These are phyloP conservation scores for Camptophora hylomeconis DNA, from an alignment of 2,329 filamentous ascomycete species.

Conservation along the genomic window DNA sequence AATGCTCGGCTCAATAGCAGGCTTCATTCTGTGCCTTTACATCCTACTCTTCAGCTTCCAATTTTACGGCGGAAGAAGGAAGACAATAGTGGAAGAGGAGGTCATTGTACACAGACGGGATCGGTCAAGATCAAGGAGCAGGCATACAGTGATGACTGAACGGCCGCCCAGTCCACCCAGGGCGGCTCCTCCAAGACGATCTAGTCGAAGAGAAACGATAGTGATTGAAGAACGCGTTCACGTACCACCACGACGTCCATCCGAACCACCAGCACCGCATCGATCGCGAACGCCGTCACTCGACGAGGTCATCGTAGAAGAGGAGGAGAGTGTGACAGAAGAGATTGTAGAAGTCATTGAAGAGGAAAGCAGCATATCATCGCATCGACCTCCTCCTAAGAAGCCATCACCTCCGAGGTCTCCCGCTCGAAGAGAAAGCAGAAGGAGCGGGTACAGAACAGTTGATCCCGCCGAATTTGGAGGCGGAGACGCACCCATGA, in stretches of 20 bases:
- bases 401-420: too few relatives aligned
- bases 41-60: conserved; percentile 22
- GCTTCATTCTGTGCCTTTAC: conserved; percentile 41
- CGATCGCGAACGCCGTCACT: too few relatives aligned
- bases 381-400: too few relatives aligned
- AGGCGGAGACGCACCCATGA: conserved; percentile 12
- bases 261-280: conserved; percentile 3
- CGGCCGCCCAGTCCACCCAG: too few relatives aligned
- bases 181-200: too few relatives aligned
- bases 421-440: conserved; percentile 7
- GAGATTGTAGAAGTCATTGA: conserved; percentile 19
- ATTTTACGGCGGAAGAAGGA: not conserved
- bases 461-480: conserved; percentile 18
- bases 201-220: too few relatives aligned
- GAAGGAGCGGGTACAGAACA: conserved; percentile 15
- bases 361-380: too few relatives aligned
- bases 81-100: not conserved
- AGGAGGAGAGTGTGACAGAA: conserved; percentile 14
- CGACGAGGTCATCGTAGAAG: conserved; percentile 8
- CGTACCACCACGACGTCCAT: too few relatives aligned
- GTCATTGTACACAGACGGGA: too few relatives aligned
- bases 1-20: conserved; percentile 34
- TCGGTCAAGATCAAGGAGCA: conserved; percentile 2
- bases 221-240: too few relatives aligned
- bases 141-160: too few relatives aligned